Evolutionary conservation across 2,329 filamentous ascomycete species (phyloP), one percentile per base, ranked within the genome.

Genomic region (Teratosphaeria gauchensis): DNA sequence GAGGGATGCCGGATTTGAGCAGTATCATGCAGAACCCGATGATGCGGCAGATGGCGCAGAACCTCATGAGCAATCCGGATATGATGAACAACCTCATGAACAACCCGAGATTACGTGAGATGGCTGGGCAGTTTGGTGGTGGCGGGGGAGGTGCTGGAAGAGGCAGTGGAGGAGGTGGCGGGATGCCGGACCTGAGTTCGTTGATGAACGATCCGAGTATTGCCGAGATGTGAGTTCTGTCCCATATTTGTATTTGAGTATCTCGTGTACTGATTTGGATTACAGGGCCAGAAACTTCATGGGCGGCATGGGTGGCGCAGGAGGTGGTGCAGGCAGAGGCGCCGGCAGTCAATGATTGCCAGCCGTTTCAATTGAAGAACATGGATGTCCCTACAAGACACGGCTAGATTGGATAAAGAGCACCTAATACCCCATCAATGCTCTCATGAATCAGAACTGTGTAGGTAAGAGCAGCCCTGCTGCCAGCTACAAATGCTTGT

Each of bases 31-130:
- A 80, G 80, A 99, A 97, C 79, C 94, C 94, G 58, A 97, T 97
- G 94, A 95, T 99, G 77, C 85, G 91, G 55, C 89, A 83, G 77
- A 96, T 97, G 91, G 94, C 94, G 4, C 90, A 96, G 79, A 96
- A 90, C 75, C 76, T 99, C 58, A 97, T 97, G 94, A 90, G 85
- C 77, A 96, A 99, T 77, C 94, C 94, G 0, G 89, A 95, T 9
- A 85, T 92, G 79, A 88, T 97, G 84, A 83, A 80, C 72, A 94
- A 91, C 73, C 76, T 99, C 59, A 96, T 99, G 92, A 90, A 80
- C 80, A 97, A 99, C 79, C 94, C 94, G 2, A 84, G 86, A 62
- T 77, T 97, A 62, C 83, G 89, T 58, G 85, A 95, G 71, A 92
- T 96, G 90, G 91, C 90, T 53, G 85, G 88, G 70, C 84, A 83